Base-by-base conservation (phyloP, 2,329 filamentous ascomycete species). In the Sarocladium oryzae region DNA sequence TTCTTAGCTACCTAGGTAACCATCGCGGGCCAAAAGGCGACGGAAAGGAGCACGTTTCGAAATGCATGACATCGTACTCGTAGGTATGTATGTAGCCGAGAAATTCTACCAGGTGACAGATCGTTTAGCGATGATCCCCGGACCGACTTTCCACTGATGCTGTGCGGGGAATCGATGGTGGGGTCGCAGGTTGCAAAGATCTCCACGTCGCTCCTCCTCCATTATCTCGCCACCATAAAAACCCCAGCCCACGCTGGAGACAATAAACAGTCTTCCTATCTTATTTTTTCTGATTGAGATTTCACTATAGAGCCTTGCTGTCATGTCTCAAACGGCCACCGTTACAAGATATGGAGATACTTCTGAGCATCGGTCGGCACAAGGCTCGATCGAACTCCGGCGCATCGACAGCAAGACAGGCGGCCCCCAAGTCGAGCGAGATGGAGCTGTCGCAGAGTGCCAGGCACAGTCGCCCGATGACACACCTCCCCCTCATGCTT, bases 401-500 rank as follows among this genome's bases (percentile, higher is more conserved):
- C 49, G 49, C 30, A 30, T 53, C n/a, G 33, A 49, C 51, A 21
- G 23, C 37, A 51, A 49, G 20, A 52, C 35, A 33, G 33, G 41
- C 2, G 24, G 43, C 48, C 30, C 11, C 38, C 36, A 51, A n/a
- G n/a, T n/a, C n/a, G n/a, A n/a, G n/a, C n/a, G n/a, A 13, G 48
- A 49, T 28, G 23, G 16, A n/a, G 13, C 30, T 18, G 30, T 9
- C 11, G 26, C 38, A 4, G 38, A 38, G 36, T 38, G 23, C 45
- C 30, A 40, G 30, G 30, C 16, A 35, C 28, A 5, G 41, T 38
- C 33, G 3, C 46, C 20, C 3, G 50, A 49, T 10, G 51, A 50
- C 13, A 53, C 28, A 13, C 55, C 61, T 7, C 64, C 65, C 11
- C 52, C 56, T 1, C 51, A 65, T 54, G 64, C 64, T 2, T 59